Conservation (phyloP, 2,329 filamentous ascomycete genomes). For the Fonsecaea multimorphosa region DNA sequence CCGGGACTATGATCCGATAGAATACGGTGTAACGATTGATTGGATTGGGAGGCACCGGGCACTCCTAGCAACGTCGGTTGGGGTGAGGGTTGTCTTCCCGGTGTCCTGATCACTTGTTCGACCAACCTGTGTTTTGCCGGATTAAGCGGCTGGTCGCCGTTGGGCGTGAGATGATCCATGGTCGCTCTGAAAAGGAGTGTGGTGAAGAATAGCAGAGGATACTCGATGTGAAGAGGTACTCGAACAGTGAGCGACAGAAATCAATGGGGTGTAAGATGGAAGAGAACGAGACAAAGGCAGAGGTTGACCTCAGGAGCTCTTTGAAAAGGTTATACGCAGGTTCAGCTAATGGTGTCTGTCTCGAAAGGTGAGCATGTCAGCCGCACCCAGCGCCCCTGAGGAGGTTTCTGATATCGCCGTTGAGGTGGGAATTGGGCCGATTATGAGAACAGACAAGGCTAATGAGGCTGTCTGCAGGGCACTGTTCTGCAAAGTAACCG, state of each 20-base stretch:
- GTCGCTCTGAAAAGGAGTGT: slow-evolving; percentile 1
- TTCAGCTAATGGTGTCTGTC: slow-evolving; percentile 14
- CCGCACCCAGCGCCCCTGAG: slow-evolving; percentile 5
- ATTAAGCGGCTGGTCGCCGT: slow-evolving; percentile 33
- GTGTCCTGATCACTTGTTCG: slow-evolving; percentile 59
- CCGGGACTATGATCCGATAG: slow-evolving; percentile 89
- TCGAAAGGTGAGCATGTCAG: slow-evolving; percentile 15
- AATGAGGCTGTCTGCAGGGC: not conserved
- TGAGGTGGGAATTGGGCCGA: slow-evolving; percentile 12
- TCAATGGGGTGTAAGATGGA: slow-evolving; percentile 13
- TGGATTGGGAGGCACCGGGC: slow-evolving; percentile 59
- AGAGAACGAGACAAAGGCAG: not conserved
- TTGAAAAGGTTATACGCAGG: slow-evolving; percentile 7
- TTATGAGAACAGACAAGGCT: slow-evolving; percentile 10
- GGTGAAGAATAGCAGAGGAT: slow-evolving; percentile 1
- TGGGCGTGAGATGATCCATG: slow-evolving; percentile 30
- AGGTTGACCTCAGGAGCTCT: slow-evolving; percentile 6
- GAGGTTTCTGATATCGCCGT: not conserved
- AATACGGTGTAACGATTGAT: slow-evolving; percentile 65
- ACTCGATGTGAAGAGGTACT: slow-evolving; percentile 3
- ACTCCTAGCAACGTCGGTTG: slow-evolving; percentile 85
- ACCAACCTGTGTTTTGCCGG: slow-evolving; percentile 62
- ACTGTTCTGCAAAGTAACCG: not conserved
- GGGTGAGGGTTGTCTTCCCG: slow-evolving; percentile 75
- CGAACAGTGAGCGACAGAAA: slow-evolving; percentile 9